These are phyloP conservation scores for Triticum urartu DNA, from an alignment of 176 grass and related monocot species.

Conservation along the genomic window DNA sequence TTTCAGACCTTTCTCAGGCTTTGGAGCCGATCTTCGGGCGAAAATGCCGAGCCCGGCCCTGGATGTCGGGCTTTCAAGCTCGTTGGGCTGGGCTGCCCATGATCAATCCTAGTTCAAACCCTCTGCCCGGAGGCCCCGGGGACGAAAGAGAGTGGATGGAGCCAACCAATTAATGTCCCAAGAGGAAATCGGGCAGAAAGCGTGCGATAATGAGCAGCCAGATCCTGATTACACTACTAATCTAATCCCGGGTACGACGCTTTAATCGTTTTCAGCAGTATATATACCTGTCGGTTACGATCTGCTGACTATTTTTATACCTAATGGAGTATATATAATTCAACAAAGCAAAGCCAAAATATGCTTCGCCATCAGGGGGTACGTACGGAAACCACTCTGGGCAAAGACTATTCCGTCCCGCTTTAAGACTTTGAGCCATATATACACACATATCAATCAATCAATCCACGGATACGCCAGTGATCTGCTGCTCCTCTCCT, in stretches of 20 bases:
- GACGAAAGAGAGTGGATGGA: no score
- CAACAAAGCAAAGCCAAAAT: not conserved
- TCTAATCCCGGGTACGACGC: not conserved
- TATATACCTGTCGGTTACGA: not conserved
- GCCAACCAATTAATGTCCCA: no score
- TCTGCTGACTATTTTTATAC: not conserved
- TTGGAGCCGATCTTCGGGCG: no score
- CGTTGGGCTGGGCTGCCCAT: no score
- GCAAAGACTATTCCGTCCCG: not conserved
- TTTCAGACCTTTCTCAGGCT: no score
- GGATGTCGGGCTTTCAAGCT: no score
- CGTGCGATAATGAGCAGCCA: not conserved
- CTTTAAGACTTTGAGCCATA: slow-evolving; percentile 15
- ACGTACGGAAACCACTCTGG: not conserved
- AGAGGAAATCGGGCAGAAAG: not conserved
- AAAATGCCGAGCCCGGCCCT: no score
- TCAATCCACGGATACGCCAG: not conserved
- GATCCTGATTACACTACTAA: not conserved
- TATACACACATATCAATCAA: not conserved
- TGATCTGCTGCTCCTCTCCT: not conserved
- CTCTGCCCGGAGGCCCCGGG: no score
- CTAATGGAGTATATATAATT: not conserved
- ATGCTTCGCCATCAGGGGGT: not conserved
- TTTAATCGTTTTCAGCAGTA: not conserved
- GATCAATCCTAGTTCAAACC: no score